Conservation (phyloP, 2,329 filamentous ascomycete species). For the Rhinocladiella mackenziei region DNA sequence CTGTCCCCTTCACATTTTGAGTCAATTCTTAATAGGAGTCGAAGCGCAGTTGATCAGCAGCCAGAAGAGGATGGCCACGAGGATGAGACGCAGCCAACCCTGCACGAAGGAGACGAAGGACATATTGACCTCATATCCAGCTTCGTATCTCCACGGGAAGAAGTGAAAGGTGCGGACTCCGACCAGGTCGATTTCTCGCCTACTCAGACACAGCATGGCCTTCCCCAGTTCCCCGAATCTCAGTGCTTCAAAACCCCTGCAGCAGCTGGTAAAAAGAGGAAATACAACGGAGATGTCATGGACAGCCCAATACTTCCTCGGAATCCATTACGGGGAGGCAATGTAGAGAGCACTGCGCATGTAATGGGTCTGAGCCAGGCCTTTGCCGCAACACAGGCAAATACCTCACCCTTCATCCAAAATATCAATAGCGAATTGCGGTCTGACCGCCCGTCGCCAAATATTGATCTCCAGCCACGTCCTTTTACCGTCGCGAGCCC, state of each 20-base stretch:
- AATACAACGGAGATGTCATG: slow-evolving; percentile 31
- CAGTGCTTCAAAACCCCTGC: slow-evolving; percentile 45
- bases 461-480: slow-evolving; percentile 42
- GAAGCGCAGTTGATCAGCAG: slow-evolving; percentile 30
- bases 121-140: slow-evolving; percentile 43
- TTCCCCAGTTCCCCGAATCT: slow-evolving; percentile 45
- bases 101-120: slow-evolving; percentile 42
- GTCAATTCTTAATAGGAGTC: slow-evolving; percentile 38
- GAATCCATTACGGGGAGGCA: slow-evolving; percentile 41
- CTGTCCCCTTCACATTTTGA: slow-evolving; percentile 45
- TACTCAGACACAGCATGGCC: slow-evolving; percentile 33
- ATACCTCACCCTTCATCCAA: slow-evolving; percentile 44
- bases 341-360: slow-evolving; percentile 34
- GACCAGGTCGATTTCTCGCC: slow-evolving; percentile 24
- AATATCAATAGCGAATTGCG: slow-evolving; percentile 36
- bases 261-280: slow-evolving; percentile 37
- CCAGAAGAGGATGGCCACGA: slow-evolving; percentile 16
- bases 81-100: too few species aligned
- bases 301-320: slow-evolving; percentile 41
- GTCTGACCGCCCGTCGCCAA: slow-evolving; percentile 49
- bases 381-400: slow-evolving; percentile 47
- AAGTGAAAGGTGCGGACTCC: slow-evolving; percentile 7
- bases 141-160: slow-evolving; percentile 31
- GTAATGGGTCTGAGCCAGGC: slow-evolving; percentile 47
- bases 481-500: slow-evolving; percentile 33